Percentiles rank a stretch among this genome's conserved stretches.
Evolutionary conservation across 2,329 filamentous ascomycete genomes (phyloP).

Genomic region (Epichloe sp.): DNA sequence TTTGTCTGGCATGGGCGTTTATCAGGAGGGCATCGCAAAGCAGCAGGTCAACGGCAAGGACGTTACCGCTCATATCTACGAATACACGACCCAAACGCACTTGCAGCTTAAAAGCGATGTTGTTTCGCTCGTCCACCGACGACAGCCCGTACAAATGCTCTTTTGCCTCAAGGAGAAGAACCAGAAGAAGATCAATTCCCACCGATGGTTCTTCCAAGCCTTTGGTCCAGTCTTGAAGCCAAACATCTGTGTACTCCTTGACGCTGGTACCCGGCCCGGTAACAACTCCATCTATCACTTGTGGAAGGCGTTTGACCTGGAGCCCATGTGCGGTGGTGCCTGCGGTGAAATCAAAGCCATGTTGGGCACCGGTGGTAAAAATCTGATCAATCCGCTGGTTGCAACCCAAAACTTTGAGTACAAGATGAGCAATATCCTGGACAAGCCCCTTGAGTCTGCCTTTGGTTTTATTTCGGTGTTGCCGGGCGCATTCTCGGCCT

Average conservation of each 20-base stretch:
- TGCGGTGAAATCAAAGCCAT: constrained; percentile 99
- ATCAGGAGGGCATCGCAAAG: constrained; percentile 97
- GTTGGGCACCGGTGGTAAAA: constrained; percentile 72
- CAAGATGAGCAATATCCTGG: constrained; percentile 99
- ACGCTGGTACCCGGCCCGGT: constrained; percentile 90
- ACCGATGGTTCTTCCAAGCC: constrained; percentile 97
- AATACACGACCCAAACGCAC: constrained; percentile 79
- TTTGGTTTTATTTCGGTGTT: constrained; percentile 97
- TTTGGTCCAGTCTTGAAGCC: constrained; percentile 87
- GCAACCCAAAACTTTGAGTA: constrained; percentile 99
- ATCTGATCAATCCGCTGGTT: constrained; percentile 83
- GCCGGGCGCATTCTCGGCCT: constrained; percentile 96
- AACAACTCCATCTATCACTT: constrained; percentile 93
- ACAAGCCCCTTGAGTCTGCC: constrained; percentile 92
- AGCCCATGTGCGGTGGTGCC: constrained; percentile 93
- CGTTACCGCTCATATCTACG: constrained; percentile 95
- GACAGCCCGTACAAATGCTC: constrained; percentile 86
- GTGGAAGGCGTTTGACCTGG: constrained; percentile 96
- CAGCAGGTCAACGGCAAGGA: constrained; percentile 95
- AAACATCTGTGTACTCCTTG: constrained; percentile 91
- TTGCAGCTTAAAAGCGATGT: constrained; percentile 83
- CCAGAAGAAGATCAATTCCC: constrained; percentile 99
- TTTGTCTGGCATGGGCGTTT: constrained; percentile 85
- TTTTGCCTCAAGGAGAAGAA: constrained; percentile 99
- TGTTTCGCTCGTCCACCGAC: constrained; percentile 70